Evolutionary conservation across 768 basidiomycete genomes (phyloP).

Genomic region (Leccinum truebloodii): DNA sequence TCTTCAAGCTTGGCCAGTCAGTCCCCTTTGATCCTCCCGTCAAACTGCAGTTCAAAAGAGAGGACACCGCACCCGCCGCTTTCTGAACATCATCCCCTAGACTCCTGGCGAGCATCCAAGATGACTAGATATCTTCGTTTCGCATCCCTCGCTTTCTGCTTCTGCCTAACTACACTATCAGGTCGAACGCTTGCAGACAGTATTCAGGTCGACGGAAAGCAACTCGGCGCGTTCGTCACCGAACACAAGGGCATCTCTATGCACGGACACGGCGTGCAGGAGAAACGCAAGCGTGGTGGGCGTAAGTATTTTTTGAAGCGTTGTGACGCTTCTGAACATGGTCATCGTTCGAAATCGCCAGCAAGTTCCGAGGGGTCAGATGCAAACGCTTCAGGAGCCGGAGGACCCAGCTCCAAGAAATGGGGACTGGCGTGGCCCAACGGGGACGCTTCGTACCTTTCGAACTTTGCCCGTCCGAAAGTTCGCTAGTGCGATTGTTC

Average conservation of each 20-base stretch:
- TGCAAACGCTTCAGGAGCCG: not conserved
- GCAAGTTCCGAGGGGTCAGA: not conserved
- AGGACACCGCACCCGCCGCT: not conserved
- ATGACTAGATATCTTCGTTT: conserved; percentile 15
- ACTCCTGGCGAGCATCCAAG: not conserved
- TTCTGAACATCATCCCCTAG: not conserved
- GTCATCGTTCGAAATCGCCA: conserved; percentile 8
- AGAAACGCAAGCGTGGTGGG: conserved; percentile 19
- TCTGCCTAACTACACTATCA: conserved; percentile 9
- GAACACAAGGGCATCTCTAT: conserved; percentile 1
- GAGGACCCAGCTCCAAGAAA: conserved; percentile 37
- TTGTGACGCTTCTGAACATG: conserved; percentile 15
- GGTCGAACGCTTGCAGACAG: conserved; percentile 7
- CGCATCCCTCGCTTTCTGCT: conserved; percentile 10
- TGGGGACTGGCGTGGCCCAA: conserved; percentile 72
- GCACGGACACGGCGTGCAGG: conserved; percentile 5
- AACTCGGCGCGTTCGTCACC: not conserved
- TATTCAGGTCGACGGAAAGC: not conserved
- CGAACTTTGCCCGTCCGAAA: conserved; percentile 47
- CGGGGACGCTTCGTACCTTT: conserved; percentile 48
- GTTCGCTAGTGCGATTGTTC: conserved; percentile 43
- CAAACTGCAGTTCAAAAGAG: not conserved
- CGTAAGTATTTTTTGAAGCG: conserved; percentile 17
- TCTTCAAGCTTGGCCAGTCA: not conserved
- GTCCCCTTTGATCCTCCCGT: not conserved